Evolutionary conservation across 495 filamentous ascomycete species (phyloP), one percentile per base, ranked within the genome.

Genomic region (Penicillium ochrochloron): DNA sequence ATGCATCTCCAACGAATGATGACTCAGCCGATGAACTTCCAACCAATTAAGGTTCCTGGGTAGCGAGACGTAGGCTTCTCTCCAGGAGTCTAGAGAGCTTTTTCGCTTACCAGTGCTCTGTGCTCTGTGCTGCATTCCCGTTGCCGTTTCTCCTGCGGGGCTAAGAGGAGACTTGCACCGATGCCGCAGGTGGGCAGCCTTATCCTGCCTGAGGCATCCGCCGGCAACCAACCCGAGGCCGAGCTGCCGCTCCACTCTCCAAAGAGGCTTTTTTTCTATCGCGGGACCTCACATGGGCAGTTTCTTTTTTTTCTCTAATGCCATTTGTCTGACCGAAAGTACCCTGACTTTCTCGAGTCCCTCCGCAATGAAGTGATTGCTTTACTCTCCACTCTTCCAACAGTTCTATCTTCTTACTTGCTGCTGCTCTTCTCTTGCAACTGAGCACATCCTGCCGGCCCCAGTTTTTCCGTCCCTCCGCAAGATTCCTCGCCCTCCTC

Each of bases 321-420:
- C 57, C 59, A 58, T 69, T 69, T 72, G 33, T 65, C 64, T 59
- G 60, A 39, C n/a, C 48, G 41, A 33, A 39, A 37, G n/a, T 21
- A 5, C 66, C 25, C 31, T 59, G 56, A 73, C 56, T 61, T 69
- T 66, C 37, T 72, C 55, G 50, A 57, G 65, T 42, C 33, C 70
- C 70, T 68, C 66, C 73, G 74, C 70, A 65, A 79, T 81, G 78
- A 76, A 72, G 71, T 79, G 78, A 72, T 73, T 64, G 54, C 57
- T 70, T 19, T 51, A 61, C 59, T 74, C 59, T 66, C 65, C 65
- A 71, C 50, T 67, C 58, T 57, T 58, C 57, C 31, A 31, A 27
- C 31, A 31, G 29, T 54, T 54, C 27, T 34, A 27, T 4, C 44
- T 53, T 35, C 55, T 57, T 67, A 56, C 66, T 19, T 19, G 62